Conservation (phyloP, 441 rosid genomes). For the Adansonia rubrostipa region DNA sequence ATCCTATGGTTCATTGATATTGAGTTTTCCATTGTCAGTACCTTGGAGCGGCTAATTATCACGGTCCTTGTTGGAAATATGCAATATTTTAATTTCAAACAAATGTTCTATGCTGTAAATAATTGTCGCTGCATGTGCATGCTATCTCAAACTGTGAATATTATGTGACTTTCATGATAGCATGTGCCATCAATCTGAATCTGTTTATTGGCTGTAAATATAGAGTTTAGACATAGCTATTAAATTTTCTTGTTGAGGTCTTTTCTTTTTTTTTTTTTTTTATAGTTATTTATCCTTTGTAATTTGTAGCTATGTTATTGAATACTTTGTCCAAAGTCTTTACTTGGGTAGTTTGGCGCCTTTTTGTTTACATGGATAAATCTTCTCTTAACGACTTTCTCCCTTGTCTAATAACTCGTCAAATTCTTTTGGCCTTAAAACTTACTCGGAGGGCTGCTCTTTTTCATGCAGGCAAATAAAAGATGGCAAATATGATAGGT, state of each 20-base stretch:
- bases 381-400: too few relatives aligned
- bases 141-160: conserved; percentile 22
- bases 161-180: not conserved
- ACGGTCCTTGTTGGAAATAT: conserved; percentile 18
- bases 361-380: not conserved
- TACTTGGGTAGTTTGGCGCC: not conserved
- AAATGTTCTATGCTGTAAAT: conserved; percentile 34
- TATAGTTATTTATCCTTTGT: not conserved
- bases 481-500: not conserved
- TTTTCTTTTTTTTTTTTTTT: not conserved
- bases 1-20: not conserved
- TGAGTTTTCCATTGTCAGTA: not conserved
- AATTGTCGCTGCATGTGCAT: conserved; percentile 11
- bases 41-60: conserved; percentile 15
- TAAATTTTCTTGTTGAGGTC: not conserved
- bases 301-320: not conserved
- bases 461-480: not conserved
- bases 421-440: not conserved
- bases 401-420: too few relatives aligned
- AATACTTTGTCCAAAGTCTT: not conserved
- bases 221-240: not conserved
- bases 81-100: not conserved
- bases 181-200: not conserved
- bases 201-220: not conserved
- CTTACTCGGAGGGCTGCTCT: not conserved